Evolutionary conservation across 306 rosid genomes (phyloP), one percentile per base, ranked within the genome.

Genomic region (Vicia villosa): DNA sequence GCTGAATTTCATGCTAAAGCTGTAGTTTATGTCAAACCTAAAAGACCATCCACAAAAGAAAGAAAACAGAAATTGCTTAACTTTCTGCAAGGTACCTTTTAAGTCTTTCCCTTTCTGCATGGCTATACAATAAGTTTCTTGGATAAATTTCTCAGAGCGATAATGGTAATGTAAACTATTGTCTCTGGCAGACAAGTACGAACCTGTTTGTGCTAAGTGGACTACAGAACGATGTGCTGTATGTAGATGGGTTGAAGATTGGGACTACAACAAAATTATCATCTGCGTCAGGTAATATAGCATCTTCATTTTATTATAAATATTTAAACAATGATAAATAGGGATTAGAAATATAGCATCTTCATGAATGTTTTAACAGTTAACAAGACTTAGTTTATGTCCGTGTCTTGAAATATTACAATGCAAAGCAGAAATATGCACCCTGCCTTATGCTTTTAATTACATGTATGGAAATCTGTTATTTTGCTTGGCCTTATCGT

Each of bases 221-320:
- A 91, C 97, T 41, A 87, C 96, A 36, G 97, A 91, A 64, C 83
- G 97, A 59, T 91, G 97, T 72, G 97, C 97, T 54, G 84, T 91
- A 36, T 91, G 97, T 77, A 86, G 97, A 85, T 91, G 96, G 97
- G 91, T 89, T 80, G 96, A 87, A 81, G 97, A 91, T 74, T 91
- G 94, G 94, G 97, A 91, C 72, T 85, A 87, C 76, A 91, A 91
- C 63, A 91, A 91, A 75, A 89, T 91, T 68, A 88, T 91, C 63
- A 91, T 91, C 63, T 91, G 97, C 85, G 87, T 80, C 80, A 85
- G 96, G 97, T 91, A 83, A 66, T 19, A 5, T 43, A 55, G 22
- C 58, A 49, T 26, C 10, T 66, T 50, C 37, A 57, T 32, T 76
- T 60, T 63, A n/a, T 46, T 49, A 32, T 63, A 24, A 7, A 55